These are phyloP conservation scores for Fusarium xyrophilum DNA, from an alignment of 2,329 filamentous ascomycete species.

Conservation along the genomic window DNA sequence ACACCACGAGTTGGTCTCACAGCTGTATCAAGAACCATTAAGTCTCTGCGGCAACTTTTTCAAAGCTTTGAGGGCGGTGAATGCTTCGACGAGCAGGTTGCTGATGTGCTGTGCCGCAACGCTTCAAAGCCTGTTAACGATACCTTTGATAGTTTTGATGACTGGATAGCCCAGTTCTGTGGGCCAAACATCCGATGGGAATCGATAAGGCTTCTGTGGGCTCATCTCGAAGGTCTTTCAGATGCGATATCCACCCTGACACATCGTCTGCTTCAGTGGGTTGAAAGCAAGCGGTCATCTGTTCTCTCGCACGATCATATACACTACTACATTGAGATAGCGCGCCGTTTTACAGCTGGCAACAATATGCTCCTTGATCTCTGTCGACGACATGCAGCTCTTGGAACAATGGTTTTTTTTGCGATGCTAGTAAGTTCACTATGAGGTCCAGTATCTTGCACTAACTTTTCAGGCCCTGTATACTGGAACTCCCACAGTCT, in stretches of 20 bases:
- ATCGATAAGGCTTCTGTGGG: constrained; percentile 50
- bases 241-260: constrained; percentile 21
- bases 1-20: constrained; percentile 45
- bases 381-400: constrained; percentile 43
- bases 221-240: constrained; percentile 25
- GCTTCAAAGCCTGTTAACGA: constrained; percentile 48
- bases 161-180: constrained; percentile 51
- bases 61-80: constrained; percentile 39
- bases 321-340: constrained; percentile 45
- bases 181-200: constrained; percentile 54
- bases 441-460: background rate
- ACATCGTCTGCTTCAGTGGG: constrained; percentile 14
- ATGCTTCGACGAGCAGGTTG: constrained; percentile 47
- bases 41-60: constrained; percentile 46
- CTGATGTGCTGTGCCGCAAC: constrained; percentile 48
- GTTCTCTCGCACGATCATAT: constrained; percentile 17
- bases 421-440: constrained; percentile 49
- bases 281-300: background rate
- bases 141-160: constrained; percentile 42
- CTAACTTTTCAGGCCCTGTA: constrained; percentile 41
- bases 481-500: constrained; percentile 51
- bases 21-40: constrained; percentile 44
- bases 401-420: constrained; percentile 48
- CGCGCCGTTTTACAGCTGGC: constrained; percentile 38
- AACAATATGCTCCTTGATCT: constrained; percentile 51